phyloP scores from a whole-genome alignment of 768 basidiomycete species.

The Boletus coccyginus region DNA sequence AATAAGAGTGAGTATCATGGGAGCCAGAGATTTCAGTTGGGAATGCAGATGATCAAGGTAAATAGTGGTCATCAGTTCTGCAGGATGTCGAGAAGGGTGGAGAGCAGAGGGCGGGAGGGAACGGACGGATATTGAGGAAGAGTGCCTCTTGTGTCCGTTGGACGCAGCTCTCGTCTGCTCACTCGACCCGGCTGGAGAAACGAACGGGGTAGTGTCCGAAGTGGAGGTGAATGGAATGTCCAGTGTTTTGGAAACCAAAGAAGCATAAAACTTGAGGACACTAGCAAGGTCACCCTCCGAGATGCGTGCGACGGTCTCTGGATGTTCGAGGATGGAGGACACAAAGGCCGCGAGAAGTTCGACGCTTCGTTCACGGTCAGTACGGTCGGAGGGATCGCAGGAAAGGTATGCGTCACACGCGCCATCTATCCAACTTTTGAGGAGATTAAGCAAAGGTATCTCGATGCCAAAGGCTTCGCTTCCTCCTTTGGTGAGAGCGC shows the following conservation, averaged over 20 bases:
- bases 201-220: constrained; percentile 11
- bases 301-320: constrained; percentile 57
- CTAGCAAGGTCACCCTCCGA: constrained; percentile 54
- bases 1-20: constrained; percentile 50
- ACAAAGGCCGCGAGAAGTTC: constrained; percentile 60
- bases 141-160: constrained; percentile 53
- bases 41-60: constrained; percentile 64
- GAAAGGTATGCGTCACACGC: constrained; percentile 54
- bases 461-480: constrained; percentile 66
- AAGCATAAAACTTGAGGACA: constrained; percentile 60
- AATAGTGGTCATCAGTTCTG: constrained; percentile 60
- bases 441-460: constrained; percentile 47
- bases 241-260: constrained; percentile 54
- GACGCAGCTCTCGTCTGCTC: constrained; percentile 26
- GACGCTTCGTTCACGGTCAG: constrained; percentile 64
- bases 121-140: constrained; percentile 56
- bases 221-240: constrained; percentile 25
- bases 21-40: constrained; percentile 58
- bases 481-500: constrained; percentile 61
- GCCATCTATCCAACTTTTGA: constrained; percentile 64
- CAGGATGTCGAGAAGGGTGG: constrained; percentile 43
- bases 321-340: constrained; percentile 44
- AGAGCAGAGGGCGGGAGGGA: constrained; percentile 37
- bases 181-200: constrained; percentile 33
- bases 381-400: constrained; percentile 38